A percentile compares a stretch with the other conserved stretches of the same genome.
Evolutionary conservation across 2,329 filamentous ascomycete species (phyloP).

Genomic region (Cadophora malorum): DNA sequence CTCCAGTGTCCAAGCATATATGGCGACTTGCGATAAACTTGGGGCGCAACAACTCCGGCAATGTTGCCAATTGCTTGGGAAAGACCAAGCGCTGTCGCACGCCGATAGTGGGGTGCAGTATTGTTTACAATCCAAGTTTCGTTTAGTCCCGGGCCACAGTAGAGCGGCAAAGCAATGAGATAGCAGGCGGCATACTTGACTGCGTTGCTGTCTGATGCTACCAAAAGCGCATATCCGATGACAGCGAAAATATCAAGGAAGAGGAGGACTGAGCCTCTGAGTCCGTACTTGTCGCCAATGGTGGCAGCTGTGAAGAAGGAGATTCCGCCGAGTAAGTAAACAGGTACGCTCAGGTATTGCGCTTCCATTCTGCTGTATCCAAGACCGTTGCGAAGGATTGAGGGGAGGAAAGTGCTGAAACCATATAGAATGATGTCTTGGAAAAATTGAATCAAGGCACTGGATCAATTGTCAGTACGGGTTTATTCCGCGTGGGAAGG

Average conservation of each 20-base stretch:
- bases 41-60: slow-evolving; percentile 17
- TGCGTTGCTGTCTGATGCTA: not conserved
- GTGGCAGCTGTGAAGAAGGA: slow-evolving; percentile 17
- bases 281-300: slow-evolving; percentile 19
- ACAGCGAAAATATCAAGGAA: slow-evolving; percentile 12
- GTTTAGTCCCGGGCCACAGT: slow-evolving; percentile 18
- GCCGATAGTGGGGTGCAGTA: slow-evolving; percentile 20
- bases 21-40: slow-evolving; percentile 17
- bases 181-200: slow-evolving; percentile 19
- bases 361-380: slow-evolving; percentile 21
- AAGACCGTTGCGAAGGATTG: slow-evolving; percentile 20
- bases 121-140: slow-evolving; percentile 16
- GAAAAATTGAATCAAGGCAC: slow-evolving; percentile 21
- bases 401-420: slow-evolving; percentile 24
- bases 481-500: not conserved
- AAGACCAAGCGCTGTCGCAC: slow-evolving; percentile 15
- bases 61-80: slow-evolving; percentile 21
- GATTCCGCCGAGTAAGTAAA: slow-evolving; percentile 20
- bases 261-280: slow-evolving; percentile 6
- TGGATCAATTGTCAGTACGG: not conserved
- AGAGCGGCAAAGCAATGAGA: slow-evolving; percentile 17
- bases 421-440: slow-evolving; percentile 22
- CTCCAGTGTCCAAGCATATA: slow-evolving; percentile 11
- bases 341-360: slow-evolving; percentile 20
- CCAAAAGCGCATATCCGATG: slow-evolving; percentile 17